Percentiles rank a stretch among this genome's conserved stretches.
These are phyloP conservation scores for Phaeotremella fagi DNA, from an alignment of 768 basidiomycete species.

Conservation along the genomic window DNA sequence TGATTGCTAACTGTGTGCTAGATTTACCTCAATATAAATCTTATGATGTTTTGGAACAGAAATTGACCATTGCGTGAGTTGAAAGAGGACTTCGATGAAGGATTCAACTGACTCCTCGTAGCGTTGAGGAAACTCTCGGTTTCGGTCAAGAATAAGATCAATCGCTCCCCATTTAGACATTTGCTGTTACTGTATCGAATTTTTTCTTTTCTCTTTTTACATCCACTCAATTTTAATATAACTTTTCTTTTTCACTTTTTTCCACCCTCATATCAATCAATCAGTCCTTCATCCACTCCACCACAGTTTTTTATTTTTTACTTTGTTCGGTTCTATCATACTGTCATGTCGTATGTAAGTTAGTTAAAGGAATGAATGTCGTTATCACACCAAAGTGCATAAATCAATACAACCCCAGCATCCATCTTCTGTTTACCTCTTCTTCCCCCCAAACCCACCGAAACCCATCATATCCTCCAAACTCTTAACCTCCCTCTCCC, in stretches of 20 bases:
- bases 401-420: neutral
- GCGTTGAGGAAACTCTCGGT: conserved; percentile 74
- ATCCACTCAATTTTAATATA: neutral
- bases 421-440: conserved; percentile 13
- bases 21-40: conserved; percentile 98
- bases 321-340: too few relatives aligned
- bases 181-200: neutral
- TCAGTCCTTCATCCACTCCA: neutral
- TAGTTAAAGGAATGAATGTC: too few relatives aligned
- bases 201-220: neutral
- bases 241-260: neutral
- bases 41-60: conserved; percentile 88
- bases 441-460: conserved; percentile 65
- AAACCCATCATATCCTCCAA: conserved; percentile 88
- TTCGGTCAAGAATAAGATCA: conserved; percentile 78
- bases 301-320: neutral
- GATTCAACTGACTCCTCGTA: too few relatives aligned
- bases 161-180: neutral
- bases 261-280: too few relatives aligned
- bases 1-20: neutral
- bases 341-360: neutral
- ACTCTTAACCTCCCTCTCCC: conserved; percentile 54
- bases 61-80: conserved; percentile 68
- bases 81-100: conserved; percentile 41
- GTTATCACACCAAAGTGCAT: too few relatives aligned